A percentile compares a stretch with the other conserved stretches of the same genome.
These are phyloP conservation scores for Phytophthora sansomeana DNA, from an alignment of 352 stramenopile genomes.

Conservation along the genomic window DNA sequence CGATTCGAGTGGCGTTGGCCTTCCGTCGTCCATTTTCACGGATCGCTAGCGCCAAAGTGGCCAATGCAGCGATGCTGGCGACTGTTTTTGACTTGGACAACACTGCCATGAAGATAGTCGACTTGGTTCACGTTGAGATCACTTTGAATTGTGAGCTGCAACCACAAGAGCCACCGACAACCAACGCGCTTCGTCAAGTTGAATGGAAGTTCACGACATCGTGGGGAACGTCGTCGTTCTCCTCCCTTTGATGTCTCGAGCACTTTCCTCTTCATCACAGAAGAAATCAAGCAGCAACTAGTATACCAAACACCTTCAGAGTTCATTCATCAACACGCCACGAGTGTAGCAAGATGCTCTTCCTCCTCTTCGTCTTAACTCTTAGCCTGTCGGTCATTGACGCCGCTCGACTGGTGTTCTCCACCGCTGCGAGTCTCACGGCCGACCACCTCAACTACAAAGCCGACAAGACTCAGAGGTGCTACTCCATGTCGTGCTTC, in stretches of 20 bases:
- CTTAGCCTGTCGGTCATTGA: background rate
- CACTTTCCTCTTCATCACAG: background rate
- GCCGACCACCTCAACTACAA: background rate
- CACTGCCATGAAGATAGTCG: constrained; percentile 5
- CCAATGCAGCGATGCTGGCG: constrained; percentile 29
- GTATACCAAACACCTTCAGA: no score
- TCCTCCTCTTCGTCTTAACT: background rate
- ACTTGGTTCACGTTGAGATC: constrained; percentile 8
- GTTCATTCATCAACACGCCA: no score
- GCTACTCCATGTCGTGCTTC: constrained; percentile 3
- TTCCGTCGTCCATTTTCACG: constrained; percentile 57
- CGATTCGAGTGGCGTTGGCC: constrained; percentile 33
- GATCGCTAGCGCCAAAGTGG: constrained; percentile 66
- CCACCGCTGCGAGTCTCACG: background rate
- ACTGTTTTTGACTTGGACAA: constrained; percentile 24
- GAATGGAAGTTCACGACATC: background rate
- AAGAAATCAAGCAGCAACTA: background rate
- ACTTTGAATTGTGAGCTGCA: constrained; percentile 21
- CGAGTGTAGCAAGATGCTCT: background rate
- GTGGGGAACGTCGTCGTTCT: background rate
- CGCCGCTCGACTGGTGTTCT: background rate
- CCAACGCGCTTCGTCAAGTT: no score
- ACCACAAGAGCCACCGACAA: no score
- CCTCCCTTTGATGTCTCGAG: background rate
- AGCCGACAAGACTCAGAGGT: background rate